Percentiles rank a stretch among this genome's conserved stretches.
Evolutionary conservation across 1,139 yeast genomes (phyloP).

Genomic region (Taphrina betulina): DNA sequence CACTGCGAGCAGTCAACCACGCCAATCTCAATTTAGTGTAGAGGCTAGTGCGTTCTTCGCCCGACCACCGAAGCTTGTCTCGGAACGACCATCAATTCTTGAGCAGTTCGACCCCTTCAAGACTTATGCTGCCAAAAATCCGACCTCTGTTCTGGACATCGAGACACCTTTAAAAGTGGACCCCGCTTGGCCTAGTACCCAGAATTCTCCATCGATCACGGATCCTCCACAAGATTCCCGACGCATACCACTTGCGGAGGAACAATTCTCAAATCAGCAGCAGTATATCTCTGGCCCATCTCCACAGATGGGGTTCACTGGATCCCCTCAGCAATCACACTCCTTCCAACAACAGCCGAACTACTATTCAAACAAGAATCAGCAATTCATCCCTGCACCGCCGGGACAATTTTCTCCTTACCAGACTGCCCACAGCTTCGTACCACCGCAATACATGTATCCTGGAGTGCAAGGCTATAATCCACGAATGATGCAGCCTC

Average conservation of each 20-base stretch:
- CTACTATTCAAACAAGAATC: conserved; percentile 3
- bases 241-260: neutral
- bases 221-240: conserved; percentile 15
- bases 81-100: conserved; percentile 17
- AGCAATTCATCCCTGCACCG: conserved; percentile 7
- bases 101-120: conserved; percentile 31
- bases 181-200: conserved; percentile 34
- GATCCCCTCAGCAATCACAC: conserved; percentile 16
- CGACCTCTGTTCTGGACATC: conserved; percentile 20
- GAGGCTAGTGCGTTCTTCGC: conserved; percentile 28
- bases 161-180: conserved; percentile 32
- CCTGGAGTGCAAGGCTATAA: conserved; percentile 5
- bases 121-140: conserved; percentile 24
- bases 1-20: conserved; percentile 17
- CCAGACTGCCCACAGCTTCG: conserved; percentile 2
- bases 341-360: conserved; percentile 4
- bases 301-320: conserved; percentile 14
- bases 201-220: conserved; percentile 14
- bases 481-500: conserved; percentile 3
- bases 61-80: neutral
- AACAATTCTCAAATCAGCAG: conserved; percentile 1
- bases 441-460: conserved; percentile 24
- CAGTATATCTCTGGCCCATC: neutral
- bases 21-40: conserved; percentile 3
- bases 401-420: conserved; percentile 14